A percentile compares a stretch with the other conserved stretches of the same genome.
Conservation (phyloP, 768 basidiomycete genomes). For the Boletus rubropictus region DNA sequence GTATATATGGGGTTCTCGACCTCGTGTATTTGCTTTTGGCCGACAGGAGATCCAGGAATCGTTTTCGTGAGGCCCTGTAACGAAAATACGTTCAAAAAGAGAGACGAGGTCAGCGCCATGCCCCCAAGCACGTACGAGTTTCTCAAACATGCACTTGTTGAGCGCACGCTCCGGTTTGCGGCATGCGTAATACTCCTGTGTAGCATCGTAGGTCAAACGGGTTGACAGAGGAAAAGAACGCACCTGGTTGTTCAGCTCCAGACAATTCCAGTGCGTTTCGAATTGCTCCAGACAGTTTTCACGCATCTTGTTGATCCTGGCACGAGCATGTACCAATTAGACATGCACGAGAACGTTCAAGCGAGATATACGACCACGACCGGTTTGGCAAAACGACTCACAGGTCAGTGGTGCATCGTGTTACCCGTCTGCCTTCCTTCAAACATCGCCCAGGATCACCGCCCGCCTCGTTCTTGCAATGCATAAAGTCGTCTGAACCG, state of each 20-base stretch:
- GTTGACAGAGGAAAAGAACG: conserved; percentile 24
- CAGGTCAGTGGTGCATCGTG: conserved; percentile 92
- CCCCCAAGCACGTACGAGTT: conserved; percentile 59
- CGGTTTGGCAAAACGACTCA: conserved; percentile 38
- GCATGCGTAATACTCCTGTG: conserved; percentile 82
- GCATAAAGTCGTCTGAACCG: conserved; percentile 84
- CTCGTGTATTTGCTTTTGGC: conserved; percentile 83
- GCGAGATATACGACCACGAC: neutral
- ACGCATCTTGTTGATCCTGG: conserved; percentile 89
- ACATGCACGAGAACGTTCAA: neutral
- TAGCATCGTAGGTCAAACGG: neutral
- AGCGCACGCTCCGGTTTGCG: conserved; percentile 82
- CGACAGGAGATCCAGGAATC: conserved; percentile 83
- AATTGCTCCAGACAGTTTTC: conserved; percentile 86
- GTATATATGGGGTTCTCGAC: conserved; percentile 79
- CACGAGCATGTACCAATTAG: neutral
- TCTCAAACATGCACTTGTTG: conserved; percentile 95
- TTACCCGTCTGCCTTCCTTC: conserved; percentile 93
- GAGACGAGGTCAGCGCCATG: neutral
- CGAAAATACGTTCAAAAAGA: neutral
- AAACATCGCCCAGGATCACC: conserved; percentile 84
- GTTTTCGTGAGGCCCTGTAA: conserved; percentile 81
- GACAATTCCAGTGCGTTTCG: conserved; percentile 88
- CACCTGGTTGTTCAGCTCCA: conserved; percentile 93
- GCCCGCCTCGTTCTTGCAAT: conserved; percentile 90